Base-by-base conservation (phyloP, 768 basidiomycete species). In the Rhodotorula babjevae region DNA sequence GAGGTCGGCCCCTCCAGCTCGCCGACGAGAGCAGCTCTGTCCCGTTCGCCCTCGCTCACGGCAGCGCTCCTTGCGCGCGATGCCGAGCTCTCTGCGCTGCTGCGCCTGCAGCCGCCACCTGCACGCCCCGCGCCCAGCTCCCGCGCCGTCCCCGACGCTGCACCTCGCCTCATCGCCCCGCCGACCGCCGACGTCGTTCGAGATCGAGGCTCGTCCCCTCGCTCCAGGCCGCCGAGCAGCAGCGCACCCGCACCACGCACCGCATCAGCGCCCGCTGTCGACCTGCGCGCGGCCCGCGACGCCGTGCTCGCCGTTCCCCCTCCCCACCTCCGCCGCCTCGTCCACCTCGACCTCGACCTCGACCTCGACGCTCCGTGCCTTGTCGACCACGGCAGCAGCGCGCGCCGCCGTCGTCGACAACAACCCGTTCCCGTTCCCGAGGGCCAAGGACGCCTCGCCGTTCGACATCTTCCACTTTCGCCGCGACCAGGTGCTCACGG, bases 391-490 rank as follows among this genome's bases (percentile, higher is more conserved):
- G 5, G 25, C 31, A 2, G 3, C 7, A 2, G 31, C 14, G 0
- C 47, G 12, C 21, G 61, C 47, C 1, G 25, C 47, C 9, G 61
- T 62, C 61, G 31, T 31, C 16, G 60, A 59, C 21, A 23, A 27
- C 31, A 62, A 62, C 47, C 47, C 47, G 27, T 31, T 67, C 19
- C 69, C 73, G n/a, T 75, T 71, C 63, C 73, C 69, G 16, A 52
- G 50, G 40, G 56, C 56, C 12, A 10, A 53, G 29, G 33, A 68
- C 49, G 69, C 73, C 0, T 63, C 69, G 29, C 73, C 73, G 31
- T 75, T 71, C 44, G 73, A 75, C 18, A 71, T 75, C 63, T 75
- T 75, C 31, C 73, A 75, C 55, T 65, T 75, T 66, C 9, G 40
- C 14, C 69, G 50, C 9, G 36, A 59, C 44, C 12, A 46, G 27